Conservation (phyloP, 2,329 filamentous ascomycete genomes). For the Diaporthe velutina region DNA sequence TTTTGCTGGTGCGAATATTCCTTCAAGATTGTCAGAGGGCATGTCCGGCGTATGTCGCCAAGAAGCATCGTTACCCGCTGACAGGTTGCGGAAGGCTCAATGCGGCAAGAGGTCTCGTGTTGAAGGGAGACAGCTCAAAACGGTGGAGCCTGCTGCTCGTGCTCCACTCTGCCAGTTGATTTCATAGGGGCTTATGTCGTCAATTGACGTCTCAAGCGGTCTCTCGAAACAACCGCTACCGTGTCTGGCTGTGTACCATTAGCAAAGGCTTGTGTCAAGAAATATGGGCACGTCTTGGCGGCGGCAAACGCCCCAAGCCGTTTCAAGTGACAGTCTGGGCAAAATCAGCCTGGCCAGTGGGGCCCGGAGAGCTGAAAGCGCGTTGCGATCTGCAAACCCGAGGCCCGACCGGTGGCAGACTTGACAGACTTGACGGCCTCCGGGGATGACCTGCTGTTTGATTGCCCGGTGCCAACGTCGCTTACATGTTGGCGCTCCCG, state of each 20-base stretch:
- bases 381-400: slow-evolving; percentile 1
- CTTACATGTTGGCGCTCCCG: not conserved
- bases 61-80: not conserved
- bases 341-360: not conserved
- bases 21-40: too few species aligned
- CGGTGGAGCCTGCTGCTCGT: not conserved
- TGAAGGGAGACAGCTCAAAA: not conserved
- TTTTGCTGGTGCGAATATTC: too few species aligned
- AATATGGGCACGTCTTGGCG: slow-evolving; percentile 12
- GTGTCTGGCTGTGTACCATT: not conserved
- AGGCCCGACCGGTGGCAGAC: slow-evolving; percentile 3
- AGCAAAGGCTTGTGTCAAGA: slow-evolving; percentile 16
- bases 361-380: slow-evolving; percentile 7
- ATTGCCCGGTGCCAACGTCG: not conserved
- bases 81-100: not conserved
- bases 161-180: slow-evolving; percentile 9
- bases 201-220: slow-evolving; percentile 8
- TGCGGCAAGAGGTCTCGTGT: not conserved
- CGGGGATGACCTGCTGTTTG: slow-evolving; percentile 15
- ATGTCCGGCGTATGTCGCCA: not conserved
- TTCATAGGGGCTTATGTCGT: not conserved
- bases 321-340: not conserved
- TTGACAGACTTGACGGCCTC: slow-evolving; percentile 1
- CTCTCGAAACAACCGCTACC: slow-evolving; percentile 17
- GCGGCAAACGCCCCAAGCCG: slow-evolving; percentile 9